Percentiles rank a stretch among this genome's conserved stretches.
These are phyloP conservation scores for Termitomyces sp. DNA, from an alignment of 768 basidiomycete genomes.

Conservation along the genomic window DNA sequence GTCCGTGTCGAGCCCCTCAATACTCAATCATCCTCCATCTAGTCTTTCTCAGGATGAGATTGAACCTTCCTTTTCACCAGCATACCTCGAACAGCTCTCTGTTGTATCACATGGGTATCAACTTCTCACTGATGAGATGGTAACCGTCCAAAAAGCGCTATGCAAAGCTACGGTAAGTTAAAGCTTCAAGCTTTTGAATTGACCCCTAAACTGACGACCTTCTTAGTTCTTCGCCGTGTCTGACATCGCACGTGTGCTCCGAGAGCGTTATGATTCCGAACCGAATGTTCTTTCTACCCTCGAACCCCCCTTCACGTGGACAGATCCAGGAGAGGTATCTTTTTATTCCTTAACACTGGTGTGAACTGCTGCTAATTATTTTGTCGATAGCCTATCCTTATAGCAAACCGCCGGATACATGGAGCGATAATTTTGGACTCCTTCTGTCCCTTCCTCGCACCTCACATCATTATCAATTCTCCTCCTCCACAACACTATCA, in stretches of 20 bases:
- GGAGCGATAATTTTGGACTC: slow-evolving; percentile 43
- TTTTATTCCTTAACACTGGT: background rate
- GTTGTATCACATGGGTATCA: slow-evolving; percentile 22
- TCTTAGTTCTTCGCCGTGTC: slow-evolving; percentile 40
- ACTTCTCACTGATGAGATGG: slow-evolving; percentile 26
- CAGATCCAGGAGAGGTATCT: slow-evolving; percentile 49
- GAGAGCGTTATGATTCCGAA: slow-evolving; percentile 34
- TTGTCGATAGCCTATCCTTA: slow-evolving; percentile 26
- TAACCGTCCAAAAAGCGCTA: slow-evolving; percentile 31
- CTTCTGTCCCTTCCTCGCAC: slow-evolving; percentile 33
- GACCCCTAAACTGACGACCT: slow-evolving; percentile 4
- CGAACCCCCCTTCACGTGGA: slow-evolving; percentile 44
- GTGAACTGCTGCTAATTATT: background rate
- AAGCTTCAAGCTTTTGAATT: background rate
- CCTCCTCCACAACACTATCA: slow-evolving; percentile 37
- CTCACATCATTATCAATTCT: slow-evolving; percentile 43
- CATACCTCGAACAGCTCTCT: slow-evolving; percentile 1
- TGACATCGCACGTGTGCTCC: slow-evolving; percentile 29
- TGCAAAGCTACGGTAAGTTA: slow-evolving; percentile 37
- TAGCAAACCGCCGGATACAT: slow-evolving; percentile 10
- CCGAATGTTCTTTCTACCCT: slow-evolving; percentile 24
- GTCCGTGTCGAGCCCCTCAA: slow-evolving; percentile 15
- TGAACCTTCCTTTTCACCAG: background rate
- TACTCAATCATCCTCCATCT: slow-evolving; percentile 28
- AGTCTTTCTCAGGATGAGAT: background rate